A percentile compares a stretch with the other conserved stretches of the same genome.
Evolutionary conservation across 495 filamentous ascomycete species (phyloP).

Genomic region (Hypoxylon lienhwacheense): DNA sequence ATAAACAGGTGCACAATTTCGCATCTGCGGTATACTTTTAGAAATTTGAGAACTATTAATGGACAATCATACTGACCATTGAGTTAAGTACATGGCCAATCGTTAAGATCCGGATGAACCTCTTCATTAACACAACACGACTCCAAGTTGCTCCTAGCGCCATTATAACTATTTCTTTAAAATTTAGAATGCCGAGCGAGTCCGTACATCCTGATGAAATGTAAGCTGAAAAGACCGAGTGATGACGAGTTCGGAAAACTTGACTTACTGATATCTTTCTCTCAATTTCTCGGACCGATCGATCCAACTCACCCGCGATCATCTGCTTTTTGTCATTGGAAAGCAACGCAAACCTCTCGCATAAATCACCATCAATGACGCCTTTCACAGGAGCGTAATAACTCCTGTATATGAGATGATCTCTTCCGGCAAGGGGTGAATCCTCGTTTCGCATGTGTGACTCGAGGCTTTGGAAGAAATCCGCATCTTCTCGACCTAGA

Average conservation of each 20-base stretch:
- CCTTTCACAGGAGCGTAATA: constrained; percentile 99
- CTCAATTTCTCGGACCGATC: constrained; percentile 88
- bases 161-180: constrained; percentile 43
- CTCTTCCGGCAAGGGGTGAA: constrained; percentile 82
- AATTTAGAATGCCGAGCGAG: constrained; percentile 75
- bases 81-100: not conserved
- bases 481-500: constrained; percentile 84
- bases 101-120: constrained; percentile 1
- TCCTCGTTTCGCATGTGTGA: constrained; percentile 82
- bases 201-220: constrained; percentile 73
- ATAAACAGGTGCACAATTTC: constrained; percentile 21
- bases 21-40: constrained; percentile 4
- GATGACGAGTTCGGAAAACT: not conserved
- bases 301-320: constrained; percentile 90
- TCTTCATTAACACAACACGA: constrained; percentile 15
- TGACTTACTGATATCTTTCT: constrained; percentile 84
- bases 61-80: constrained; percentile 20
- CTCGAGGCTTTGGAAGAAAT: constrained; percentile 95
- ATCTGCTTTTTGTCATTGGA: constrained; percentile 85
- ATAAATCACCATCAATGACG: constrained; percentile 96
- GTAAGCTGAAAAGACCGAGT: constrained; percentile 30
- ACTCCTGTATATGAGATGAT: constrained; percentile 90
- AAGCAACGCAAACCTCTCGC: constrained; percentile 83
- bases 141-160: constrained; percentile 11
- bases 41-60: not conserved